Conservation (phyloP, 345 rosid species). For the Arabidopsis arenosa region DNA sequence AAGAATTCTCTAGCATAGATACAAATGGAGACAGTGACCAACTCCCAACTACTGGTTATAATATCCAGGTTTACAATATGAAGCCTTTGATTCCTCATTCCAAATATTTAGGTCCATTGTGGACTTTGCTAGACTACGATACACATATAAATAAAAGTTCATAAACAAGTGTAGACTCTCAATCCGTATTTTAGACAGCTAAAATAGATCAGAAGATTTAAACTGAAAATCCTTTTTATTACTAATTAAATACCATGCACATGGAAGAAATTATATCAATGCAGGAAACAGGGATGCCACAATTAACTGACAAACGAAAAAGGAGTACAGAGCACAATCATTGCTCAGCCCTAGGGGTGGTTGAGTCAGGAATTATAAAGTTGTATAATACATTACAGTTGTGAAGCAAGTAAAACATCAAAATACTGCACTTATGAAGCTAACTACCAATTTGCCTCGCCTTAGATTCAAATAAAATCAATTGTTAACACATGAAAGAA, state of each 20-base stretch:
- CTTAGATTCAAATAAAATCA: slow-evolving; percentile 20
- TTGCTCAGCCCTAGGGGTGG: slow-evolving; percentile 1
- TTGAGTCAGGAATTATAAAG: slow-evolving; percentile 14
- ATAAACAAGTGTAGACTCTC: slow-evolving; percentile 16
- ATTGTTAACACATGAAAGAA: slow-evolving; percentile 12
- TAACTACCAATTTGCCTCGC: slow-evolving; percentile 18
- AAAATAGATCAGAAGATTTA: neutral
- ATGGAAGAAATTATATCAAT: slow-evolving; percentile 1
- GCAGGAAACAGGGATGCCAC: slow-evolving; percentile 11
- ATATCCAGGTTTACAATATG: slow-evolving; percentile 22
- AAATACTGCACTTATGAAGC: neutral
- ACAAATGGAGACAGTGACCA: slow-evolving; percentile 26
- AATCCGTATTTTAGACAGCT: neutral
- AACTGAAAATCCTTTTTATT: neutral
- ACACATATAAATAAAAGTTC: slow-evolving; percentile 23
- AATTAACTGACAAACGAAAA: slow-evolving; percentile 1
- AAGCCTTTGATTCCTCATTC: slow-evolving; percentile 4
- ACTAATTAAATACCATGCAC: neutral
- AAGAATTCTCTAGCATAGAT: slow-evolving; percentile 37
- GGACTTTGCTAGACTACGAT: slow-evolving; percentile 28
- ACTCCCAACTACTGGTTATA: slow-evolving; percentile 32
- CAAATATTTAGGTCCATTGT: slow-evolving; percentile 9
- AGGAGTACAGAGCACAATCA: slow-evolving; percentile 14
- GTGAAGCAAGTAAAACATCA: slow-evolving; percentile 18
- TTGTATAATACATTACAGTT: slow-evolving; percentile 2